Conservation (phyloP, 306 rosid species). For the Myrica gale region DNA sequence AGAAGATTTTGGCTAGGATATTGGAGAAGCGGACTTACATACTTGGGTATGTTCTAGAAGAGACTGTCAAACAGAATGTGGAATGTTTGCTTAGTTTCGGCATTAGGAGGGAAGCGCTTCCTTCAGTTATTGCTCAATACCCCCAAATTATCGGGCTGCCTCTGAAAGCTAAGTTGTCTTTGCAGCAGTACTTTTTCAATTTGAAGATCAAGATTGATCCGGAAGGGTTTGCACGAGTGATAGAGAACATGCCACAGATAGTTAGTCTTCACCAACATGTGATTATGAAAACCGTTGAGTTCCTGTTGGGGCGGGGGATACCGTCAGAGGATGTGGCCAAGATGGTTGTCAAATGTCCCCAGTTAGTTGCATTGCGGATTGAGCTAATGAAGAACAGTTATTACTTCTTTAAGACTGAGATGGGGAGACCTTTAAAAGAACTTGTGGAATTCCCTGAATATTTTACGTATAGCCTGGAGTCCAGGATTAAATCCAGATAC, state of each 20-base stretch:
- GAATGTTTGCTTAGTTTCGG: constrained; percentile 84
- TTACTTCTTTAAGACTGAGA: constrained; percentile 83
- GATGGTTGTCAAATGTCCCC: constrained; percentile 82
- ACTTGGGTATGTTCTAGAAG: constrained; percentile 76
- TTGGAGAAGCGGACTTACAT: constrained; percentile 84
- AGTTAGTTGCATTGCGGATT: constrained; percentile 56
- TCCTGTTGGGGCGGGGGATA: constrained; percentile 64
- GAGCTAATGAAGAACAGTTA: constrained; percentile 84
- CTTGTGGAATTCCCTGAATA: constrained; percentile 85
- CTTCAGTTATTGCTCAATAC: constrained; percentile 71
- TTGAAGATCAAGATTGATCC: constrained; percentile 91
- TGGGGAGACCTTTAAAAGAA: constrained; percentile 77
- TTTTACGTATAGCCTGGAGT: constrained; percentile 90
- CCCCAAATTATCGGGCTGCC: constrained; percentile 84
- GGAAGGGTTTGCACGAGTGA: constrained; percentile 65
- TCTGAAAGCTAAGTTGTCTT: constrained; percentile 79
- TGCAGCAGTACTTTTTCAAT: constrained; percentile 78
- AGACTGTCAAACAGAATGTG: constrained; percentile 79
- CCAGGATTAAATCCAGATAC: constrained; percentile 87
- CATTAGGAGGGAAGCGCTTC: constrained; percentile 55
- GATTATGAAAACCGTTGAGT: constrained; percentile 75
- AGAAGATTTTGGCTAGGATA: constrained; percentile 75
- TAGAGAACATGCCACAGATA: constrained; percentile 94
- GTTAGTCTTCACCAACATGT: constrained; percentile 80
- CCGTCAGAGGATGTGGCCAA: constrained; percentile 56